Conservation (phyloP, 306 rosid species). For the Casuarina equisetifolia region DNA sequence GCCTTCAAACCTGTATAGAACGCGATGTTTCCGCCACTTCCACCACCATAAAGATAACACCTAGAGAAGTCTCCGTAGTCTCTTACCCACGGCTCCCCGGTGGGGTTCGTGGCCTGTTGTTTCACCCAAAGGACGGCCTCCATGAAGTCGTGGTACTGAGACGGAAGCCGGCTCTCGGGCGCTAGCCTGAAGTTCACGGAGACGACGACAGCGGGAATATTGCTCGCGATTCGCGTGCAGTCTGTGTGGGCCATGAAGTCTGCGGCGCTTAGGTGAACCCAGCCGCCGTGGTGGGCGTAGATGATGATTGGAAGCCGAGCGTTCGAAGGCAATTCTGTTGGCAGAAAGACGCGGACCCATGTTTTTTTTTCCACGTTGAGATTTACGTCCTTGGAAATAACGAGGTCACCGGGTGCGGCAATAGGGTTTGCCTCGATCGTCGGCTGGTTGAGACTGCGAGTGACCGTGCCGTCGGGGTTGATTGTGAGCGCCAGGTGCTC, state of each 20-base stretch:
- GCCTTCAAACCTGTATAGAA: conserved; percentile 34
- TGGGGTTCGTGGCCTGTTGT: conserved; percentile 24
- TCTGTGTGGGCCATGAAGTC: neutral
- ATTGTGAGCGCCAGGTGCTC: conserved; percentile 28
- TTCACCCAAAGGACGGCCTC: conserved; percentile 53
- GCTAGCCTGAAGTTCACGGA: conserved; percentile 43
- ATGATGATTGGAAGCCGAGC: conserved; percentile 52
- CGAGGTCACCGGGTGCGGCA: conserved; percentile 20
- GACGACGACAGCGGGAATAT: conserved; percentile 49
- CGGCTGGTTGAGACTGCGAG: conserved; percentile 27
- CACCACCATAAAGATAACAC: conserved; percentile 55
- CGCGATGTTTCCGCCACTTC: conserved; percentile 56
- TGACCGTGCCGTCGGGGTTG: conserved; percentile 50
- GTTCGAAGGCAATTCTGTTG: conserved; percentile 57
- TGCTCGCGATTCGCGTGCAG: conserved; percentile 24
- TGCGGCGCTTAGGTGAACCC: conserved; percentile 27
- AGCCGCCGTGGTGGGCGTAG: conserved; percentile 60
- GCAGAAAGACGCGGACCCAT: conserved; percentile 54
- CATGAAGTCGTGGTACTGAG: conserved; percentile 35
- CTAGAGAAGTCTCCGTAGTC: conserved; percentile 64
- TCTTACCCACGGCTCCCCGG: conserved; percentile 58
- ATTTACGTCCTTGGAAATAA: conserved; percentile 47
- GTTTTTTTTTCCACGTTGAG: conserved; percentile 25
- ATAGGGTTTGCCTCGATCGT: conserved; percentile 22
- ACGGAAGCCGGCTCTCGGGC: conserved; percentile 54